Percentiles rank a stretch among this genome's conserved stretches.
phyloP scores from a whole-genome alignment of 352 stramenopile genomes.

The Pythium utonaiense region DNA sequence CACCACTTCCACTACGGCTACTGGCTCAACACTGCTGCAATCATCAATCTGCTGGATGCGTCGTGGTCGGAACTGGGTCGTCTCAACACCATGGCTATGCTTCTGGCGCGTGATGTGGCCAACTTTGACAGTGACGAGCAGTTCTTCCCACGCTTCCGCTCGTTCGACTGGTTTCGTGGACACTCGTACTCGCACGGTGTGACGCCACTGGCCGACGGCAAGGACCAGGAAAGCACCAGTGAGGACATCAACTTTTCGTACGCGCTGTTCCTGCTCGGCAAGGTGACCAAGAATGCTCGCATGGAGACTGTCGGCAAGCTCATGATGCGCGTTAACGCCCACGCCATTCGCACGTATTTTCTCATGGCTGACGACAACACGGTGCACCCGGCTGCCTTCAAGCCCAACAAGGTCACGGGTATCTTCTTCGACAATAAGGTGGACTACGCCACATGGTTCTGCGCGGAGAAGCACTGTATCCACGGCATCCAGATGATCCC shows the following conservation, averaged over 20 bases:
- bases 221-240: constrained; percentile 66
- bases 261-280: constrained; percentile 42
- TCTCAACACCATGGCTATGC: constrained; percentile 38
- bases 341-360: constrained; percentile 61
- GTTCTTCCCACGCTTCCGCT: constrained; percentile 52
- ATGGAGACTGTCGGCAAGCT: constrained; percentile 38
- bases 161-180: constrained; percentile 64
- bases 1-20: constrained; percentile 75
- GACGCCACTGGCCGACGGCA: constrained; percentile 54
- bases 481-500: constrained; percentile 67
- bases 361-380: constrained; percentile 42
- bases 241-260: constrained; percentile 66
- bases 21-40: constrained; percentile 46
- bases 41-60: constrained; percentile 51
- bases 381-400: constrained; percentile 46
- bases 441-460: constrained; percentile 62
- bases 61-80: constrained; percentile 36
- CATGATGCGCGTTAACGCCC: constrained; percentile 47
- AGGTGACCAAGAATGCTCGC: constrained; percentile 34
- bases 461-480: constrained; percentile 55
- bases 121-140: constrained; percentile 36
- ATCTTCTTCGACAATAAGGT: constrained; percentile 82
- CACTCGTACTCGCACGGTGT: constrained; percentile 73
- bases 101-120: constrained; percentile 59
- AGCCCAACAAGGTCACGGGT: constrained; percentile 53